phyloP scores from a whole-genome alignment of 345 rosid genomes.

The Linum tenue region DNA sequence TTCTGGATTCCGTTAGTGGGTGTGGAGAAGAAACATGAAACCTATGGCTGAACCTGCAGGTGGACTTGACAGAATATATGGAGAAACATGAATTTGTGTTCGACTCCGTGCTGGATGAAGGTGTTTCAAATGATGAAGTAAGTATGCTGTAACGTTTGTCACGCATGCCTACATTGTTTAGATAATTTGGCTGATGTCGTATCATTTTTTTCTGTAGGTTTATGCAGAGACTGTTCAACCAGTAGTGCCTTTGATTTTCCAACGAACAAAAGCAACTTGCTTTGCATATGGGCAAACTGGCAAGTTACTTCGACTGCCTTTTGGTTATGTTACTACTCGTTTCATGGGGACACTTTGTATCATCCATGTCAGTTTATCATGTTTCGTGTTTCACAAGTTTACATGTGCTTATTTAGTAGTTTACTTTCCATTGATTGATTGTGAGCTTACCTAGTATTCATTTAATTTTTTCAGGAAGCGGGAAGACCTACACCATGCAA shows the following conservation, averaged over 20 bases:
- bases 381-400: no score
- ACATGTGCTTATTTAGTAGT: no score
- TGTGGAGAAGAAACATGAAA: no score
- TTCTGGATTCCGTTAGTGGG: not conserved
- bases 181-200: no score
- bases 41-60: slow-evolving; percentile 20
- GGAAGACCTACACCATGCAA: slow-evolving; percentile 66
- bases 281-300: slow-evolving; percentile 63
- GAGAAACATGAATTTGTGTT: slow-evolving; percentile 56
- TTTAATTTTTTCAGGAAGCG: slow-evolving; percentile 36
- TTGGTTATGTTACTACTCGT: no score
- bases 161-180: not conserved
- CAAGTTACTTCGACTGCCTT: slow-evolving; percentile 9
- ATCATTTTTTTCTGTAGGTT: slow-evolving; percentile 19
- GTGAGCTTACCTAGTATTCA: no score
- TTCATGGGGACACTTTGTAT: no score
- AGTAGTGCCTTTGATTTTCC: slow-evolving; percentile 43
- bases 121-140: slow-evolving; percentile 46
- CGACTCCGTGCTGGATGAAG: slow-evolving; percentile 44
- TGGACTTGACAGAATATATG: slow-evolving; percentile 50
- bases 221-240: slow-evolving; percentile 53
- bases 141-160: slow-evolving; percentile 11
- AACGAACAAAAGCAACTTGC: slow-evolving; percentile 52
- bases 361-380: no score
- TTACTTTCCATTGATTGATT: no score